phyloP scores from a whole-genome alignment of 768 basidiomycete genomes.

The Rickenella mellea region DNA sequence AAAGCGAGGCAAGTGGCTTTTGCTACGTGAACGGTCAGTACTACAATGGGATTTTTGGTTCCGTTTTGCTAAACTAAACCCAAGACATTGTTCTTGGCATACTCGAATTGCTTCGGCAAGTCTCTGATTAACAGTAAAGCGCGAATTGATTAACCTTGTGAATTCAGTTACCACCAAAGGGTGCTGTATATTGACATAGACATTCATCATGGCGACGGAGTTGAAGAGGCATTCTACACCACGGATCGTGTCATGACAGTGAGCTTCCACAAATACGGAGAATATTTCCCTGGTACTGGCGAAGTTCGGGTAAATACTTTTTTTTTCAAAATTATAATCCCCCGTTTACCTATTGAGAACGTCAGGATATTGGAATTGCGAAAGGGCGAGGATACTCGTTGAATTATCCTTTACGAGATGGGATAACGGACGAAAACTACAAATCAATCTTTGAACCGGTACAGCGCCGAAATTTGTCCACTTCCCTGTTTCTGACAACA shows the following conservation, averaged over 20 bases:
- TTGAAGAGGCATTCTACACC: constrained; percentile 98
- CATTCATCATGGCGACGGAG: constrained; percentile 97
- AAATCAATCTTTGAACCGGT: constrained; percentile 94
- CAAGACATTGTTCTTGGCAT: constrained; percentile 96
- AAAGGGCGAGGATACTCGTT: constrained; percentile 92
- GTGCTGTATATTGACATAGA: constrained; percentile 99
- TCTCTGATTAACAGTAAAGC: neutral
- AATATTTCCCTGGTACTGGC: constrained; percentile 99
- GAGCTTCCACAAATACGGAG: constrained; percentile 98
- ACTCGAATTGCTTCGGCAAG: constrained; percentile 79
- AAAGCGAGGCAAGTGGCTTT: constrained; percentile 97
- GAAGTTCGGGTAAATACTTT: constrained; percentile 60
- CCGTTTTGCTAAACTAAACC: neutral
- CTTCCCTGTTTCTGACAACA: constrained; percentile 1
- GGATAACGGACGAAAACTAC: constrained; percentile 92
- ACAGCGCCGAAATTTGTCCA: neutral
- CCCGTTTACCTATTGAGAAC: constrained; percentile 9
- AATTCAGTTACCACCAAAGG: constrained; percentile 75
- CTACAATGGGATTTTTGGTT: neutral
- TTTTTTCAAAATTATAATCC: constrained; percentile 1
- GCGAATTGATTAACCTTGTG: neutral
- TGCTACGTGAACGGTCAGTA: constrained; percentile 90
- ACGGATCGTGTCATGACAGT: constrained; percentile 98
- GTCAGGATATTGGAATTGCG: constrained; percentile 81
- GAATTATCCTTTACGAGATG: constrained; percentile 92